These are phyloP conservation scores for Xylariaceae sp. DNA, from an alignment of 2,329 filamentous ascomycete species.

Conservation along the genomic window DNA sequence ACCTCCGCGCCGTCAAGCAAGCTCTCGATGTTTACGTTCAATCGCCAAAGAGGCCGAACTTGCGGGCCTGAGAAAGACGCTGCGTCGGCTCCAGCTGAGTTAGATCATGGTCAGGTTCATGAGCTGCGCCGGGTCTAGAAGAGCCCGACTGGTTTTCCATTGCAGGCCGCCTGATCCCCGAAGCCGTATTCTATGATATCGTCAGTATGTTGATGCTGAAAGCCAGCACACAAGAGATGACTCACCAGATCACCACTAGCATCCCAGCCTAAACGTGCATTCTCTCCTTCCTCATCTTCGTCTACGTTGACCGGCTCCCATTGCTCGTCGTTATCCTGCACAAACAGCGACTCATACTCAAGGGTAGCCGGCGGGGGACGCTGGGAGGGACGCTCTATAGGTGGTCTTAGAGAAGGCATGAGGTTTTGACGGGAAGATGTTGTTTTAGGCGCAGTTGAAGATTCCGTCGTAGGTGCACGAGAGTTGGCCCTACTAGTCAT, in stretches of 20 bases:
- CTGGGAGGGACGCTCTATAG: constrained; percentile 43
- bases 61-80: constrained; percentile 60
- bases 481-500: constrained; percentile 40
- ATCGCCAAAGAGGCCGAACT: constrained; percentile 38
- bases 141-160: constrained; percentile 27
- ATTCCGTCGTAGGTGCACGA: constrained; percentile 27
- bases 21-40: constrained; percentile 12
- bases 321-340: constrained; percentile 62
- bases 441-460: constrained; percentile 34
- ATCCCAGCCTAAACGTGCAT: constrained; percentile 69
- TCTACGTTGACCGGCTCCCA: constrained; percentile 65
- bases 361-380: constrained; percentile 51
- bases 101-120: constrained; percentile 12
- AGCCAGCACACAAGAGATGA: constrained; percentile 18
- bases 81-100: constrained; percentile 64
- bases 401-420: constrained; percentile 35
- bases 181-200: constrained; percentile 38
- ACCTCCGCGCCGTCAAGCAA: not conserved
- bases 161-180: constrained; percentile 40
- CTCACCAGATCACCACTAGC: constrained; percentile 58
- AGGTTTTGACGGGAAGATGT: constrained; percentile 35
- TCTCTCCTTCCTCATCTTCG: constrained; percentile 56
- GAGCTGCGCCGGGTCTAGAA: constrained; percentile 21
- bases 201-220: constrained; percentile 11
- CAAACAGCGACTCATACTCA: constrained; percentile 63